Evolutionary conservation across 2,329 filamentous ascomycete genomes (phyloP).

Genomic region (Fusarium vanettenii): DNA sequence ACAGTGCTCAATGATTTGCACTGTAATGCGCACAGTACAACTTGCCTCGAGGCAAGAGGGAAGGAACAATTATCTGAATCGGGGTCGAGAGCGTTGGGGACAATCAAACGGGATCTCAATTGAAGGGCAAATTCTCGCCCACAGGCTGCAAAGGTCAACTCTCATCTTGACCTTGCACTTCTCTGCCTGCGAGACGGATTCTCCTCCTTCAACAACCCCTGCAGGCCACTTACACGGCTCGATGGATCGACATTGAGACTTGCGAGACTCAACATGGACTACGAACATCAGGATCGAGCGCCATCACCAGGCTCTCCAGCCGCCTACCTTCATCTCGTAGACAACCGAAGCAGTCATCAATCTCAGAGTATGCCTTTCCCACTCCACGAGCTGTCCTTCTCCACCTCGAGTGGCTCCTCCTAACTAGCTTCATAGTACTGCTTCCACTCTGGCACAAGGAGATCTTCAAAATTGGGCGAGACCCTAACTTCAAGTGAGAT

Average conservation of each 20-base stretch:
- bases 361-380: conserved; percentile 40
- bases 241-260: not conserved
- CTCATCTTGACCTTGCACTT: not conserved
- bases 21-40: conserved; percentile 1
- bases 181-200: conserved; percentile 10
- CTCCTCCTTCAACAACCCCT: conserved; percentile 3
- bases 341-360: conserved; percentile 37
- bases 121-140: not conserved
- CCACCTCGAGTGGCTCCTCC: conserved; percentile 15
- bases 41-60: not conserved
- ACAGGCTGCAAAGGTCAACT: not conserved
- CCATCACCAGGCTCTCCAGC: conserved; percentile 33
- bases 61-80: conserved; percentile 21
- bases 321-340: conserved; percentile 41
- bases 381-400: conserved; percentile 9
- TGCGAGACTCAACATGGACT: conserved; percentile 32
- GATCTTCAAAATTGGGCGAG: conserved; percentile 51
- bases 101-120: not conserved
- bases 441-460: conserved; percentile 46
- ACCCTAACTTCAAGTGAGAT: conserved; percentile 49
- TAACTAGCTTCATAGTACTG: conserved; percentile 36
- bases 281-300: conserved; percentile 1
- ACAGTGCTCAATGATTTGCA: not conserved
- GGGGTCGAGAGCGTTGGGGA: not conserved
- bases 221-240: conserved; percentile 36